These are phyloP conservation scores for Sonneratia alba DNA, from an alignment of 345 rosid species.

Conservation along the genomic window DNA sequence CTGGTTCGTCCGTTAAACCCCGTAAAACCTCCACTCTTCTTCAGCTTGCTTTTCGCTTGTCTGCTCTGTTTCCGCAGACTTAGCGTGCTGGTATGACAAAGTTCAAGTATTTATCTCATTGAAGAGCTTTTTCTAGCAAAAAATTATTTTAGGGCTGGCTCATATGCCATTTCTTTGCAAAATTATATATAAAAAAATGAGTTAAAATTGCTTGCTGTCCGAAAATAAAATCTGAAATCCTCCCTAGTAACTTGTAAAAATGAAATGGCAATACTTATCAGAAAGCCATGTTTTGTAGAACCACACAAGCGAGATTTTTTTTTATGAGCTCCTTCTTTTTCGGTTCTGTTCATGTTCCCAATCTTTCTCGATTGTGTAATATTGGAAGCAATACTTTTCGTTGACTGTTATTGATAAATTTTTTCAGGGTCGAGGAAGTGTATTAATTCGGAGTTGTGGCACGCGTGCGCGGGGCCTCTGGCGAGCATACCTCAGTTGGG, in stretches of 20 bases:
- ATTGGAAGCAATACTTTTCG: background rate
- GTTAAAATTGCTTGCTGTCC: too few species aligned
- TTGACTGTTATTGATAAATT: conserved; percentile 7
- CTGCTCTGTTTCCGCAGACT: background rate
- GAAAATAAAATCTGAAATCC: too few species aligned
- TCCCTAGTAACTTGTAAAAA: too few species aligned
- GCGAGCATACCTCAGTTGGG: conserved; percentile 94
- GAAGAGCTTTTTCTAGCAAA: background rate
- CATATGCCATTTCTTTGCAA: background rate
- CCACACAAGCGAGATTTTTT: background rate
- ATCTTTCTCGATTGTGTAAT: background rate
- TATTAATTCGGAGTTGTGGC: conserved; percentile 90
- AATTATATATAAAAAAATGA: too few species aligned
- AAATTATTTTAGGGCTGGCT: background rate
- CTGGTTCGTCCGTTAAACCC: conserved; percentile 42
- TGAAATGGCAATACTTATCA: background rate
- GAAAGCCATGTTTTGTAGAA: background rate
- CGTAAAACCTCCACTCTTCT: background rate
- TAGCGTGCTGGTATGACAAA: background rate
- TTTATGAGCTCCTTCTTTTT: background rate
- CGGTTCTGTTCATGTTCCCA: background rate
- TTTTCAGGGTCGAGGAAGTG: conserved; percentile 56
- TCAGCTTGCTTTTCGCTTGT: background rate
- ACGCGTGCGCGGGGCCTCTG: conserved; percentile 98
- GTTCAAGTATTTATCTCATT: background rate